phyloP scores from a whole-genome alignment of 2,329 filamentous ascomycete species.

The Exophiala oligosperma region DNA sequence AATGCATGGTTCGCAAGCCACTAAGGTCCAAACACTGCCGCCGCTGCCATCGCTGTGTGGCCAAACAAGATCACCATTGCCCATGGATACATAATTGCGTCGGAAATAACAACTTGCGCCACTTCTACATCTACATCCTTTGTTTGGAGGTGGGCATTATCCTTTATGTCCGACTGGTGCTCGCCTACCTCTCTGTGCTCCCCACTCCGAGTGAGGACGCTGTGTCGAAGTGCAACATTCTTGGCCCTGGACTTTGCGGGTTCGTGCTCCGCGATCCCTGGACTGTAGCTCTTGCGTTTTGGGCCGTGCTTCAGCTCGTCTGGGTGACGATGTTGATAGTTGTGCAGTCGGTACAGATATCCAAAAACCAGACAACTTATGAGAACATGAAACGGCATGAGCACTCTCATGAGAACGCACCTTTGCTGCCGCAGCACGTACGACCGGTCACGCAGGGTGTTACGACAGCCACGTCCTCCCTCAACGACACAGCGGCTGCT shows the following conservation, averaged over 20 bases:
- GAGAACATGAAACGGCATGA: constrained; percentile 81
- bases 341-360: constrained; percentile 90
- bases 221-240: constrained; percentile 64
- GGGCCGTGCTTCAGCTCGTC: constrained; percentile 79
- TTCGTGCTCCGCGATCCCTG: constrained; percentile 80
- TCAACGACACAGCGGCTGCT: constrained; percentile 28
- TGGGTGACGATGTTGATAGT: constrained; percentile 98
- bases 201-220: constrained; percentile 21
- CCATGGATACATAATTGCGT: constrained; percentile 98
- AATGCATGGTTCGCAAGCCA: constrained; percentile 91
- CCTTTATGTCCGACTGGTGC: constrained; percentile 68
- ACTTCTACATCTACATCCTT: constrained; percentile 89
- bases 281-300: constrained; percentile 75
- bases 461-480: constrained; percentile 34
- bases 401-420: constrained; percentile 28
- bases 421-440: constrained; percentile 47
- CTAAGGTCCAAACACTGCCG: constrained; percentile 95
- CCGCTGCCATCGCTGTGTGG: constrained; percentile 86
- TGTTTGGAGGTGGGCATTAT: constrained; percentile 74
- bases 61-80: constrained; percentile 96
- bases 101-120: constrained; percentile 91
- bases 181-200: constrained; percentile 51
- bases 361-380: constrained; percentile 90
- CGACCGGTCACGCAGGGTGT: constrained; percentile 43
- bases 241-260: constrained; percentile 73